These are phyloP conservation scores for Gremmenia infestans DNA, from an alignment of 2,329 filamentous ascomycete genomes.

Conservation along the genomic window DNA sequence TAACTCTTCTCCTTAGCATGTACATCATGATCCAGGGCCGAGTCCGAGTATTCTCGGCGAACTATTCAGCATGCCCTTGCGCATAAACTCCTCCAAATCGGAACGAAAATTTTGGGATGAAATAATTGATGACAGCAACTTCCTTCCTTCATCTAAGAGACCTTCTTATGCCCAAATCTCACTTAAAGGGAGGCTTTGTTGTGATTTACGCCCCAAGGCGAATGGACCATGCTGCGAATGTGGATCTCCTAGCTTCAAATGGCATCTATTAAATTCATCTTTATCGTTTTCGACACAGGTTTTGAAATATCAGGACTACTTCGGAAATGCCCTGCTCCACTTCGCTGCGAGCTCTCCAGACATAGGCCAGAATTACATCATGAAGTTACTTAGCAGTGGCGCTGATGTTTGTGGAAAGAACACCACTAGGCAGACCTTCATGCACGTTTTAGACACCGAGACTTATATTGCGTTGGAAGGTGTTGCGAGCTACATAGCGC, in stretches of 20 bases:
- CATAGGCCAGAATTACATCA: neutral
- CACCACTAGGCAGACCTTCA: constrained; percentile 3
- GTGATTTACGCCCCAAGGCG: neutral
- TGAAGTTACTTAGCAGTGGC: constrained; percentile 1
- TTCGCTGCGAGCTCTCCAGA: constrained; percentile 5
- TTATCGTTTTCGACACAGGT: neutral
- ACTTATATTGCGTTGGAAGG: neutral
- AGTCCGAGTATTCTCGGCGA: too few species aligned
- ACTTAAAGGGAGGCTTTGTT: neutral
- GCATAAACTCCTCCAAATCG: neutral
- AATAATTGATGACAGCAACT: constrained; percentile 3
- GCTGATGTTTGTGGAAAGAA: constrained; percentile 7
- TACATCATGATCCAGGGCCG: too few species aligned
- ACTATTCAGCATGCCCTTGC: too few species aligned
- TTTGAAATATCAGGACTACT: neutral
- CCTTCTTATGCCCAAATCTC: neutral
- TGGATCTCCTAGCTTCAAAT: neutral
- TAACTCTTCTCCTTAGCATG: too few species aligned
- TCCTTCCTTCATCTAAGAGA: neutral
- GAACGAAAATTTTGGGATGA: constrained; percentile 5
- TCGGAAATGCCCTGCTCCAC: constrained; percentile 11
- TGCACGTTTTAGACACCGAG: constrained; percentile 4
- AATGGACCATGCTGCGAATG: constrained; percentile 2
- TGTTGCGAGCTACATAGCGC: neutral
- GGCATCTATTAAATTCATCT: too few species aligned